phyloP scores from a whole-genome alignment of 208 protist species.

The Wallacemonas sp. region DNA sequence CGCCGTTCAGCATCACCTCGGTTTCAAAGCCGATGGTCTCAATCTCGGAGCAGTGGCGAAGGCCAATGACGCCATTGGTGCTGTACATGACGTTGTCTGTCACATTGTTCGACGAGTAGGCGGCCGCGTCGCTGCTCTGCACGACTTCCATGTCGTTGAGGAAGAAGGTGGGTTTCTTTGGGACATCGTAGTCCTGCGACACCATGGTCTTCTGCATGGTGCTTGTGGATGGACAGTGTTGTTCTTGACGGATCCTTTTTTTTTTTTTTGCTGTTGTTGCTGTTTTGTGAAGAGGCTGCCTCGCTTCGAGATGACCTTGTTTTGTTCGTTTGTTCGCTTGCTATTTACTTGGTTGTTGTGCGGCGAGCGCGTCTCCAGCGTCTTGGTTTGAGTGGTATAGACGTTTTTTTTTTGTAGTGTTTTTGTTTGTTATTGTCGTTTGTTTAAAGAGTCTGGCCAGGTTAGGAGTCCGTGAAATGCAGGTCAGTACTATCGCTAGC shows the following conservation, averaged over 20 bases:
- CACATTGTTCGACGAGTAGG: constrained; percentile 79
- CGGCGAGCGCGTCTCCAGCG: no score
- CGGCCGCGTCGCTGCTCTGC: constrained; percentile 70
- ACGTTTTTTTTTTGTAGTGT: no score
- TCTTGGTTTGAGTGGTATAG: no score
- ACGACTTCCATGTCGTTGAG: constrained; percentile 78
- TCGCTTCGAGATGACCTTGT: not conserved
- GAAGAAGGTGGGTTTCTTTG: constrained; percentile 81
- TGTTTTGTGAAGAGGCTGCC: constrained; percentile 3
- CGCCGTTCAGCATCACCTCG: constrained; percentile 76
- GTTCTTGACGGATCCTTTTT: no score
- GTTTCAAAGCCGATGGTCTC: constrained; percentile 77
- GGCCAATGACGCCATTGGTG: constrained; percentile 83
- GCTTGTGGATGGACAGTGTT: not conserved
- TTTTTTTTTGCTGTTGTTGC: no score
- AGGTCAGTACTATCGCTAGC: no score
- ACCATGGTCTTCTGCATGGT: constrained; percentile 41
- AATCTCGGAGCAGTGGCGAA: constrained; percentile 74
- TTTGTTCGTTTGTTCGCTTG: no score
- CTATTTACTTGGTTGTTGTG: no score
- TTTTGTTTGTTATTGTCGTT: no score
- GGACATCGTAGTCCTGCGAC: constrained; percentile 85
- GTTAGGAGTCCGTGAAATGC: no score
- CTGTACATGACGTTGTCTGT: constrained; percentile 87
- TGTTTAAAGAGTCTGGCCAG: no score